Evolutionary conservation across 257 asterid species (phyloP).

Genomic region (Scutellaria baicalensis): DNA sequence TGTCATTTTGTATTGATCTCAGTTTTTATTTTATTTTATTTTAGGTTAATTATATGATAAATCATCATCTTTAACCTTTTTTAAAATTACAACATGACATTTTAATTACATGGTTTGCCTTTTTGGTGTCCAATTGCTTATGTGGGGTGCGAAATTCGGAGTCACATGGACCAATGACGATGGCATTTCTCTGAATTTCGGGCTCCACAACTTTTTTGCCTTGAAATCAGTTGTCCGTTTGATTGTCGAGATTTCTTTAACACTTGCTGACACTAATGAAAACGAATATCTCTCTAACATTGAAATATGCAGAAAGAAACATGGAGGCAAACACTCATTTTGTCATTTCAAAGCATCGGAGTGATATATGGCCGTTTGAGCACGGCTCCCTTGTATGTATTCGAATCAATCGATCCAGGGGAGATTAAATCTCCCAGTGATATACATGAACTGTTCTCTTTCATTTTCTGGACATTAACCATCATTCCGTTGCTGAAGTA

Average conservation of each 20-base stretch:
- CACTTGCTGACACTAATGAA: background rate
- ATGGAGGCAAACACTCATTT: conserved; percentile 43
- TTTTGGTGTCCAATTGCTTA: too few relatives aligned
- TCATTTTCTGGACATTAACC: conserved; percentile 81
- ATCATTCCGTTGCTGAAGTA: conserved; percentile 79
- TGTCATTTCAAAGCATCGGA: conserved; percentile 93
- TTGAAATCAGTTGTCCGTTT: background rate
- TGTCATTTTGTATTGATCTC: background rate
- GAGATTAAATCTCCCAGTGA: conserved; percentile 52
- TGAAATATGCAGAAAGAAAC: conserved; percentile 34
- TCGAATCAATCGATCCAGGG: conserved; percentile 54
- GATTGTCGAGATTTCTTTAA: conserved; percentile 3
- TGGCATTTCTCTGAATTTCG: too few relatives aligned
- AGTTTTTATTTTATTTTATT: background rate
- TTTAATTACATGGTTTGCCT: too few relatives aligned
- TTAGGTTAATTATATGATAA: too few relatives aligned
- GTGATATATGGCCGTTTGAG: conserved; percentile 84
- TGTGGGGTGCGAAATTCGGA: too few relatives aligned
- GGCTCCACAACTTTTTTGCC: background rate
- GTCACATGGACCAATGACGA: too few relatives aligned
- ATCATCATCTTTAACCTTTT: too few relatives aligned
- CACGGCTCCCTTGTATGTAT: conserved; percentile 81
- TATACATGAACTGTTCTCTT: conserved; percentile 72
- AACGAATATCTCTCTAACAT: background rate
- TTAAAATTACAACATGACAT: too few relatives aligned